phyloP scores from a whole-genome alignment of 306 rosid species.

The Chamaecrista fasciculata region DNA sequence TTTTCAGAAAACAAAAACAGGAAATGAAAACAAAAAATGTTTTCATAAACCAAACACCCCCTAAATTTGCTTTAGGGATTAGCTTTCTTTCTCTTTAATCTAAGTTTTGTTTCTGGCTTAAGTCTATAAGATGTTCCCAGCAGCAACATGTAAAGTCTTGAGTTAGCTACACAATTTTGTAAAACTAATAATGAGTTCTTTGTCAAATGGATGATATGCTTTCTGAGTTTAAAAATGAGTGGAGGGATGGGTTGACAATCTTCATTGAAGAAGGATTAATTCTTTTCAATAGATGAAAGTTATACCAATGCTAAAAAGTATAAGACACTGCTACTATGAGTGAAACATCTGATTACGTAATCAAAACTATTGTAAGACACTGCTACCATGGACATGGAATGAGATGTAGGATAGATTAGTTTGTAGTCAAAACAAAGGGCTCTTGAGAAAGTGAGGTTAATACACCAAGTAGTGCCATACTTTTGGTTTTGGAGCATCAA shows the following conservation, averaged over 20 bases:
- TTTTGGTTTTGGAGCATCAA: neutral
- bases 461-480: neutral
- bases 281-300: neutral
- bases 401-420: constrained; percentile 8
- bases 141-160: constrained; percentile 1
- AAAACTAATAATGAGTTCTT: neutral
- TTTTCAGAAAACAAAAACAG: no score
- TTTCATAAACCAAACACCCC: no score
- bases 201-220: neutral
- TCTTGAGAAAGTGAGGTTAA: neutral
- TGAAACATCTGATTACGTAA: neutral
- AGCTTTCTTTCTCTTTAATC: constrained; percentile 15
- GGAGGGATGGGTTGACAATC: neutral
- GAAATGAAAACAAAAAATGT: no score
- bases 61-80: neutral
- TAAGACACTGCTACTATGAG: neutral
- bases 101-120: neutral
- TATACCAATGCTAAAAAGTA: neutral
- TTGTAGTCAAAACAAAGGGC: neutral
- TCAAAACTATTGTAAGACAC: constrained; percentile 10
- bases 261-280: constrained; percentile 7
- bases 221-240: constrained; percentile 5
- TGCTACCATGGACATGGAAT: constrained; percentile 1
- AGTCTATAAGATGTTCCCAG: constrained; percentile 10
- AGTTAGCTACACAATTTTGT: constrained; percentile 2